A percentile compares a stretch with the other conserved stretches of the same genome.
These are phyloP conservation scores for Scleroderma citrinum DNA, from an alignment of 768 basidiomycete species.

Conservation along the genomic window DNA sequence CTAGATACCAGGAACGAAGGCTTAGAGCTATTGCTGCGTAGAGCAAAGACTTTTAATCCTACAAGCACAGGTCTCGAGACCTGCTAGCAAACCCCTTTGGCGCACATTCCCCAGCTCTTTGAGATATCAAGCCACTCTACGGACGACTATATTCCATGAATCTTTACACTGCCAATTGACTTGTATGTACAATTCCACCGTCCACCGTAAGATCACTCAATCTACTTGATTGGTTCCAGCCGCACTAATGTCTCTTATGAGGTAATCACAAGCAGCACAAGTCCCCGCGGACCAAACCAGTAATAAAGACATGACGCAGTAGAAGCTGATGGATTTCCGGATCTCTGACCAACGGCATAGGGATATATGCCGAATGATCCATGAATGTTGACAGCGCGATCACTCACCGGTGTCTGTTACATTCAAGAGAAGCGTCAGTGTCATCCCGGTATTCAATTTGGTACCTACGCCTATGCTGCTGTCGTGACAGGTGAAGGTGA, in stretches of 20 bases:
- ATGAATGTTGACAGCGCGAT: not conserved
- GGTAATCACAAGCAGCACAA: conserved; percentile 62
- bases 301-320: conserved; percentile 75
- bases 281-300: conserved; percentile 76
- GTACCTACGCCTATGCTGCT: not conserved
- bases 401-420: conserved; percentile 72
- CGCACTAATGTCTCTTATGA: conserved; percentile 43
- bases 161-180: no score
- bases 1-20: no score
- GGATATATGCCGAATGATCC: not conserved
- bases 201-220: no score
- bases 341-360: conserved; percentile 85
- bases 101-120: no score
- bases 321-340: conserved; percentile 83
- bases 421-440: conserved; percentile 75
- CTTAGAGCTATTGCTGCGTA: no score
- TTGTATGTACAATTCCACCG: no score
- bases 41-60: no score
- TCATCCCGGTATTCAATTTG: conserved; percentile 51
- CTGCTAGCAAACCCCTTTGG: no score
- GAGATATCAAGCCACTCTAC: no score
- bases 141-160: no score
- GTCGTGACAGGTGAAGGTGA: not conserved
- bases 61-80: no score
- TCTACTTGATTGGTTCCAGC: conserved; percentile 2